A percentile compares a stretch with the other conserved stretches of the same genome.
Evolutionary conservation across 2,329 filamentous ascomycete genomes (phyloP).

Genomic region (Zasmidium angulare): DNA sequence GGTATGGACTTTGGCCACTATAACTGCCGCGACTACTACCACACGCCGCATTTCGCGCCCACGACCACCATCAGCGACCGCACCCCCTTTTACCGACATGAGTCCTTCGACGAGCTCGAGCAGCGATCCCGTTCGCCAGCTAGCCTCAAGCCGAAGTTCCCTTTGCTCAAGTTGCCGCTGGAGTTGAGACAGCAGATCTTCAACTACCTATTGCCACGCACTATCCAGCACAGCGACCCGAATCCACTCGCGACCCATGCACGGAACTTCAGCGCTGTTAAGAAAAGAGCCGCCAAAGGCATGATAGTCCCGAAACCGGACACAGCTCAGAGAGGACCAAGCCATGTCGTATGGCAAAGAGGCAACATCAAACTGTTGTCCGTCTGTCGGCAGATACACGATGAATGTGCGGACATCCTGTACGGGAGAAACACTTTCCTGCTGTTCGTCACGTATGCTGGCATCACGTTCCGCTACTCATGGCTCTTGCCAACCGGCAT

Average conservation of each 20-base stretch:
- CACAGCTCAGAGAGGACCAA: slow-evolving; percentile 4
- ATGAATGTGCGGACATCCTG: slow-evolving; percentile 47
- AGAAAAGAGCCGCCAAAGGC: slow-evolving; percentile 28
- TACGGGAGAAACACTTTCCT: slow-evolving; percentile 50
- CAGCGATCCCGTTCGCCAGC: slow-evolving; percentile 33
- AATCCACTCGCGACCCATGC: slow-evolving; percentile 30
- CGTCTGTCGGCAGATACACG: slow-evolving; percentile 43
- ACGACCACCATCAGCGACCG: slow-evolving; percentile 22
- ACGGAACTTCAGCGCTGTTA: slow-evolving; percentile 32
- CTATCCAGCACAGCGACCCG: slow-evolving; percentile 28
- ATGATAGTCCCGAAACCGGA: slow-evolving; percentile 23
- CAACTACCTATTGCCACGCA: slow-evolving; percentile 43
- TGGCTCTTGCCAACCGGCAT: slow-evolving; percentile 44
- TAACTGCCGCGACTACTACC: slow-evolving; percentile 39
- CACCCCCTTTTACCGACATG: slow-evolving; percentile 25
- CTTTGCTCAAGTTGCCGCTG: slow-evolving; percentile 40
- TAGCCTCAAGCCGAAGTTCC: slow-evolving; percentile 30
- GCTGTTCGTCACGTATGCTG: slow-evolving; percentile 44
- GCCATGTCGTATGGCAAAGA: slow-evolving; percentile 42
- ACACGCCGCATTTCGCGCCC: slow-evolving; percentile 29
- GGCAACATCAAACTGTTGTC: slow-evolving; percentile 43
- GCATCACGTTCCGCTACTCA: slow-evolving; percentile 46
- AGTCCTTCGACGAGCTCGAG: slow-evolving; percentile 34
- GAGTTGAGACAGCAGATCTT: slow-evolving; percentile 48
- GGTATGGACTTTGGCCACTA: slow-evolving; percentile 37